phyloP scores from a whole-genome alignment of 2,329 filamentous ascomycete species.

The Clarireedia paspali region DNA sequence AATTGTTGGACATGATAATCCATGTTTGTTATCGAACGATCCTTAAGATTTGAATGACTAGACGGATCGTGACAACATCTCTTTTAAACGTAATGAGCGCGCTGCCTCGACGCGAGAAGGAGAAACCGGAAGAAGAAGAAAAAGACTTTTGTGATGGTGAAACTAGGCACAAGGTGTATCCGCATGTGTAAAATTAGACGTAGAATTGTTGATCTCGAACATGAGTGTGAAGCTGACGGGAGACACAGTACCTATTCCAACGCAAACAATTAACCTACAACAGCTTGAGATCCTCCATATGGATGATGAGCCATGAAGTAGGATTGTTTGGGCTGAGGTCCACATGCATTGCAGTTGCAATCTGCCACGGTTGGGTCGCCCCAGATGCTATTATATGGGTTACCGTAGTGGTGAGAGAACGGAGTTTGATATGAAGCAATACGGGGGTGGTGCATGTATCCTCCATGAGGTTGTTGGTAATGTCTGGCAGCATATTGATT shows the following conservation, averaged over 20 bases:
- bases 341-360: slow-evolving; percentile 40
- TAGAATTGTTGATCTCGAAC: not conserved
- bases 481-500: slow-evolving; percentile 36
- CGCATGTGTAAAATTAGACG: slow-evolving; percentile 6
- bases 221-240: not conserved
- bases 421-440: slow-evolving; percentile 41
- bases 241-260: too few relatives aligned
- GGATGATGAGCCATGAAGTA: slow-evolving; percentile 37
- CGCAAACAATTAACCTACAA: slow-evolving; percentile 30
- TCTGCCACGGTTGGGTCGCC: slow-evolving; percentile 38
- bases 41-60: slow-evolving; percentile 15
- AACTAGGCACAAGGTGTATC: slow-evolving; percentile 21
- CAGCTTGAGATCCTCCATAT: slow-evolving; percentile 40
- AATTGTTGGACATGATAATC: slow-evolving; percentile 17
- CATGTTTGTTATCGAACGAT: slow-evolving; percentile 23
- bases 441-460: slow-evolving; percentile 28
- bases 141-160: slow-evolving; percentile 27
- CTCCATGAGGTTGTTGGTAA: slow-evolving; percentile 18
- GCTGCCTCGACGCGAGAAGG: slow-evolving; percentile 10
- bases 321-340: slow-evolving; percentile 38
- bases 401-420: slow-evolving; percentile 36
- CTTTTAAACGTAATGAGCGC: slow-evolving; percentile 26
- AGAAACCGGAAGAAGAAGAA: slow-evolving; percentile 5
- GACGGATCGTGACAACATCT: slow-evolving; percentile 18
- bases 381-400: slow-evolving; percentile 33